Conservation (phyloP, 2,329 filamentous ascomycete genomes). For the Dryadomyces sulphureus region DNA sequence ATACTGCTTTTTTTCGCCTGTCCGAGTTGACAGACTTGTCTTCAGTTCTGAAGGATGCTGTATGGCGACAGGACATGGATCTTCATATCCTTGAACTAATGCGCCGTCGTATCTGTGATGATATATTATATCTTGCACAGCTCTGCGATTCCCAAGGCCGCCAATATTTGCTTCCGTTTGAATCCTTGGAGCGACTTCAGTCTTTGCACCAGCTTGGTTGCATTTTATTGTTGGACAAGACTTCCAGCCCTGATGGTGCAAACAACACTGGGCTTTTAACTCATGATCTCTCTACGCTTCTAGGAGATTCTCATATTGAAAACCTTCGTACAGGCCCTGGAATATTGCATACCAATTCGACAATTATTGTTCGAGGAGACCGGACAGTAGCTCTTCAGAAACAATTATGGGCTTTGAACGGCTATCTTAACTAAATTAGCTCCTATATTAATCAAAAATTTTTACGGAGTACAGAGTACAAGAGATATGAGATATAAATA, state of each 20-base stretch:
- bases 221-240: neutral
- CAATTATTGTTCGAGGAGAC: neutral
- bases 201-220: slow-evolving; percentile 5
- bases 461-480: no score
- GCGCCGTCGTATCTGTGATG: slow-evolving; percentile 29
- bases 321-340: neutral
- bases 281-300: neutral
- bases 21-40: neutral
- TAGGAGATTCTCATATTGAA: neutral
- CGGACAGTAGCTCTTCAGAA: neutral
- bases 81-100: slow-evolving; percentile 34
- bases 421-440: neutral
- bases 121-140: slow-evolving; percentile 25
- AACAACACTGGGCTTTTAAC: neutral
- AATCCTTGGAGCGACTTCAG: neutral
- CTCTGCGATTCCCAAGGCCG: slow-evolving; percentile 16
- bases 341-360: neutral
- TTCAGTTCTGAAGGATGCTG: slow-evolving; percentile 10
- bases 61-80: slow-evolving; percentile 43
- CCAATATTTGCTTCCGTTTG: slow-evolving; percentile 26
- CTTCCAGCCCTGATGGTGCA: neutral
- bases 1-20: slow-evolving; percentile 1
- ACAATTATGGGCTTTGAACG: neutral
- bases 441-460: no score
- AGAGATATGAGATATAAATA: no score